Base-by-base conservation (phyloP, 1,139 yeast genomes). In the Geotrichum phurueaensis region DNA sequence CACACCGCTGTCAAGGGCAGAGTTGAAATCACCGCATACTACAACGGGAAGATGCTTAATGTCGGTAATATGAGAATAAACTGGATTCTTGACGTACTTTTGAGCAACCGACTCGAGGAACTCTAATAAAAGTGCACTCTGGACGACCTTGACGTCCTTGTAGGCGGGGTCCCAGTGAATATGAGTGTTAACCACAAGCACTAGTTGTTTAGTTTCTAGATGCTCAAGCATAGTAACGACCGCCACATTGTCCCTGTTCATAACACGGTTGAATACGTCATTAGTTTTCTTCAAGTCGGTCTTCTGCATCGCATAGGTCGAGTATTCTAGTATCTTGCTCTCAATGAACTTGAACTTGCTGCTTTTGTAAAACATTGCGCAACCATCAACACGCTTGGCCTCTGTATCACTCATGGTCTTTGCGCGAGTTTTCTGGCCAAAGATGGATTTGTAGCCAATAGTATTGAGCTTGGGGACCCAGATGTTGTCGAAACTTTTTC, bases 131-230 rank as follows among this genome's bases (percentile, higher is more conserved):
- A 94, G 86, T 55, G 97, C 97, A 60, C 89, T 94, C 78, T 95
- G 99, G 75, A 95, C 87, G 9, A 97, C 92, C 75, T 95, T 95
- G 63, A 95, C 99, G 76, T 95, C 99, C 72, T 90, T 89, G 72
- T 85, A 89, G 56, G 90, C 91, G 10, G 99, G 99, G 76, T 94
- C 98, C 98, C 99, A 95, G 74, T 92, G 97, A 73, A 94, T 83
- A 79, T 95, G 99, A 0, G 99, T 61, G 69, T 92, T 94, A 2
- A 88, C 91, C 53, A 90, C 80, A 66, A 89, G 80, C 57, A 94
- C 76, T 65, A 82, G 81, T 71, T 87, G 89, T 12, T 92, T 92
- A 12, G 92, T 82, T 47, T 53, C 63, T 23, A 67, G 75, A 71
- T 89, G 95, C 70, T 89, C 92, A 67, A 95, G 81, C 63, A 86